phyloP scores from a whole-genome alignment of 768 basidiomycete genomes.

The Serendipita vermifera region DNA sequence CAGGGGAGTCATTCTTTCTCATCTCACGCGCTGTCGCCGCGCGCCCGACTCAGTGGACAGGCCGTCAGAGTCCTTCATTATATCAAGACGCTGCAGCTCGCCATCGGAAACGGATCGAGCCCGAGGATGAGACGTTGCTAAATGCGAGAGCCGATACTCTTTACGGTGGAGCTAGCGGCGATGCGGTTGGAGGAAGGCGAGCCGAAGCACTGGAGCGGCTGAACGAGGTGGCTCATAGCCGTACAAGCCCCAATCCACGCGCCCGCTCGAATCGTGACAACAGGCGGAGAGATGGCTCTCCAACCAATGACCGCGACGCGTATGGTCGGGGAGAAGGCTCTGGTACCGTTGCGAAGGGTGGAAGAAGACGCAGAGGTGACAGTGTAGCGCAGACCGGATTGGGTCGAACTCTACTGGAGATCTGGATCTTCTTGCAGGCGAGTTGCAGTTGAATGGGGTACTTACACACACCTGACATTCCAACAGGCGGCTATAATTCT shows the following conservation, averaged over 20 bases:
- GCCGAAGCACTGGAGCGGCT: conserved; percentile 50
- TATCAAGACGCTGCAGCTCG: too few species aligned
- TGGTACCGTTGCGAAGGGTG: conserved; percentile 8
- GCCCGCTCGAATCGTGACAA: background rate
- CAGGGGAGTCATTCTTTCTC: conserved; percentile 15
- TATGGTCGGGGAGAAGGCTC: conserved; percentile 14
- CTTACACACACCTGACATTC: background rate
- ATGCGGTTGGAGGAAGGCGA: conserved; percentile 43
- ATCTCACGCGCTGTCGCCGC: conserved; percentile 15
- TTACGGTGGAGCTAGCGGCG: conserved; percentile 18
- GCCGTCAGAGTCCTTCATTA: too few species aligned
- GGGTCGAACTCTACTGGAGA: conserved; percentile 26
- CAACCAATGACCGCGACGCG: background rate
- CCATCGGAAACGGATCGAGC: too few species aligned
- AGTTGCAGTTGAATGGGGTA: background rate
- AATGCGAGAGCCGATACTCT: conserved; percentile 16
- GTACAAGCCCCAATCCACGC: background rate
- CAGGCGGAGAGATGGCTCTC: background rate
- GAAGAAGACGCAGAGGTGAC: conserved; percentile 13
- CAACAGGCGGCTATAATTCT: conserved; percentile 55
- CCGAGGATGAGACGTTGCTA: background rate
- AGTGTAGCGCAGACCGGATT: conserved; percentile 31
- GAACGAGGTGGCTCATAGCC: conserved; percentile 20
- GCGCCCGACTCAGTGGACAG: conserved; percentile 16
- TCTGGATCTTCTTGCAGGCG: conserved; percentile 71